Evolutionary conservation across 768 basidiomycete species (phyloP), one percentile per base, ranked within the genome.

Genomic region (Agaricus subrufescens): DNA sequence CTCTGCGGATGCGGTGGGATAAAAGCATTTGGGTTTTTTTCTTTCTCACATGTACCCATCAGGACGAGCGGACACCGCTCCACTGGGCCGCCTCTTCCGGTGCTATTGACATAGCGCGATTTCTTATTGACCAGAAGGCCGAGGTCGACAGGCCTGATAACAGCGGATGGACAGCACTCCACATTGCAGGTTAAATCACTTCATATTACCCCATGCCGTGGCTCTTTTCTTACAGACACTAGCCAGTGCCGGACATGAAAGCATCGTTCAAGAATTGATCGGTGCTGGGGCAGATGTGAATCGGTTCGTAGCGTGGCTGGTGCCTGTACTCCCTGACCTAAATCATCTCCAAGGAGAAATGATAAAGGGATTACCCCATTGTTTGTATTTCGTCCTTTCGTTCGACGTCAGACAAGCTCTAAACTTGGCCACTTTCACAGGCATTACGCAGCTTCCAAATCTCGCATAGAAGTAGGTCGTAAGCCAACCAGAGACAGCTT

Each of bases 391-490:
- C 40, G 46, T 51, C 30, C 46, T 53, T 56, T 48, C 46, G 25
- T 56, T 48, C 46, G 25, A 37, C 67, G 47, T 43, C 57, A 58
- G 31, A 52, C 50, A 39, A 59, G 60, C 61, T 59, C 54, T 58
- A 47, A 64, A 51, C 52, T 44, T 64, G 44, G 39, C 55, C 61
- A 39, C 38, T 60, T 59, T 52, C 66, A 58, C 59, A 96, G 93
- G 63, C 92, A 95, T 71, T 96, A 96, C 65, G 92, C 93, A 29
- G 94, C 93, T 45, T 96, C 93, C 30, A 95, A 94, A 69, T 87
- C 92, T 54, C 88, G 85, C 44, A 81, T 93, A 59, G 89, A 92
- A 65, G 92, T 90, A 67, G 65, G 73, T 63, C 69, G 62, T 64
- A 64, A 67, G 47, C 57, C 61, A 65, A 58, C 57, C 60, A 60